A percentile compares a stretch with the other conserved stretches of the same genome.
Evolutionary conservation across 2,329 filamentous ascomycete species (phyloP).

Genomic region (Pestalotiopsis sp.): DNA sequence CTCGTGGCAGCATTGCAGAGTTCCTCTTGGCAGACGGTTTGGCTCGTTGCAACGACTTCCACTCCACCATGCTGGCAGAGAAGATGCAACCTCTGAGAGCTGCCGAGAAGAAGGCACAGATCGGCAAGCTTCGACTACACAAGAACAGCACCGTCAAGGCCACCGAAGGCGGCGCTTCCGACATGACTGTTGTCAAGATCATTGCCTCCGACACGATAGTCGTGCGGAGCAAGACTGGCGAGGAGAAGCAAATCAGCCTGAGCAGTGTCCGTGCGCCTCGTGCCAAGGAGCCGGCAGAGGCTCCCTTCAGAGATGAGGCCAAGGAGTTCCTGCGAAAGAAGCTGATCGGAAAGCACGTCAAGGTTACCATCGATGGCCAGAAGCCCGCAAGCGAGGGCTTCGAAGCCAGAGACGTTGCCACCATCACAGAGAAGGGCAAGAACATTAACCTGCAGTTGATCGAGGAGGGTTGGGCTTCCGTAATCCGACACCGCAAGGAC

Average conservation of each 20-base stretch:
- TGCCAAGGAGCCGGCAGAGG: slow-evolving; percentile 80
- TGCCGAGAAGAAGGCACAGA: slow-evolving; percentile 84
- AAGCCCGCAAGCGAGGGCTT: slow-evolving; percentile 89
- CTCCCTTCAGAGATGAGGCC: slow-evolving; percentile 87
- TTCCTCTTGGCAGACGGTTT: slow-evolving; percentile 88
- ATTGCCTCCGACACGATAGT: slow-evolving; percentile 88
- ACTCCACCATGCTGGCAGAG: slow-evolving; percentile 86
- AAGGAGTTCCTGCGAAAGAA: slow-evolving; percentile 96
- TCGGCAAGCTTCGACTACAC: slow-evolving; percentile 76
- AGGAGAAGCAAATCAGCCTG: slow-evolving; percentile 87
- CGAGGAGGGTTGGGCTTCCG: slow-evolving; percentile 90
- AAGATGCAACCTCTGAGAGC: slow-evolving; percentile 86
- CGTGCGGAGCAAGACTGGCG: slow-evolving; percentile 80
- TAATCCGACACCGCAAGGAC: slow-evolving; percentile 92
- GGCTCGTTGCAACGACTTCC: slow-evolving; percentile 91
- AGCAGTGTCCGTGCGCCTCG: slow-evolving; percentile 96
- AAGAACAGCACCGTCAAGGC: slow-evolving; percentile 77
- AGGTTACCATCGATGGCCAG: slow-evolving; percentile 85
- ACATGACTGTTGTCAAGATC: slow-evolving; percentile 83
- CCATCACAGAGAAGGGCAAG: slow-evolving; percentile 79
- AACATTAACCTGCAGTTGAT: slow-evolving; percentile 85
- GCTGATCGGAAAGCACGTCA: slow-evolving; percentile 94
- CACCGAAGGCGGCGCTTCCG: slow-evolving; percentile 64
- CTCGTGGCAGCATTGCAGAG: slow-evolving; percentile 88
- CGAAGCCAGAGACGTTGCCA: slow-evolving; percentile 93